Percentiles rank a stretch among this genome's conserved stretches.
These are phyloP conservation scores for Umbelopsis vinacea DNA, from an alignment of 192 early-diverging fungal genomes.

Conservation along the genomic window DNA sequence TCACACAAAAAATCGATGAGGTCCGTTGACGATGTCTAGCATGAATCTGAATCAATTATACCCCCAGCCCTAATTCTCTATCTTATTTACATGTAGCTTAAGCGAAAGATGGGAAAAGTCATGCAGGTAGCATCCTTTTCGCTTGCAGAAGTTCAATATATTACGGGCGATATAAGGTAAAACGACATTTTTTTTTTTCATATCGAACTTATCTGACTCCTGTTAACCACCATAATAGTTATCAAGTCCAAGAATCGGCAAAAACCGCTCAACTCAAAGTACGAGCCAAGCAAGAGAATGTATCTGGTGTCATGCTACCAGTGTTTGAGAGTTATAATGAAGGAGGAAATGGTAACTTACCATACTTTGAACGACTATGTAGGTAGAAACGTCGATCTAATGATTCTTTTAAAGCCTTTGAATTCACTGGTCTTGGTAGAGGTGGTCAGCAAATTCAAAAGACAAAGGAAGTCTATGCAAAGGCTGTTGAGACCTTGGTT, in stretches of 20 bases:
- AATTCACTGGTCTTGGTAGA: constrained; percentile 97
- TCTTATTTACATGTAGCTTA: constrained; percentile 65
- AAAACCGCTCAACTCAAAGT: constrained; percentile 93
- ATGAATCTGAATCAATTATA: background rate
- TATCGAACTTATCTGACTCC: background rate
- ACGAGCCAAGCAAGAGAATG: constrained; percentile 93
- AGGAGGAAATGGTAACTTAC: constrained; percentile 78
- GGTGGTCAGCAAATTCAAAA: constrained; percentile 98
- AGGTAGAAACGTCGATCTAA: background rate
- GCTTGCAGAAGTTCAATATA: constrained; percentile 95
- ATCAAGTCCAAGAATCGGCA: constrained; percentile 94
- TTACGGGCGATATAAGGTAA: constrained; percentile 93
- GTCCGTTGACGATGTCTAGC: constrained; percentile 48
- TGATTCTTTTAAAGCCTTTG: constrained; percentile 67
- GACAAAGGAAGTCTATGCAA: constrained; percentile 92
- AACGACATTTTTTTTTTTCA: background rate
- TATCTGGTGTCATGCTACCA: constrained; percentile 95
- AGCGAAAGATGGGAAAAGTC: constrained; percentile 98
- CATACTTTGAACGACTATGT: background rate
- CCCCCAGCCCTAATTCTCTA: constrained; percentile 17
- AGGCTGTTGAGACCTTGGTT: constrained; percentile 93
- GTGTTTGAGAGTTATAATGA: constrained; percentile 88
- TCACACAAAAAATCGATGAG: constrained; percentile 97
- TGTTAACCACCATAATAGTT: constrained; percentile 51
- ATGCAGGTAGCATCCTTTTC: constrained; percentile 99